Conservation (phyloP, 768 basidiomycete species). For the Tephrocybe sp. region DNA sequence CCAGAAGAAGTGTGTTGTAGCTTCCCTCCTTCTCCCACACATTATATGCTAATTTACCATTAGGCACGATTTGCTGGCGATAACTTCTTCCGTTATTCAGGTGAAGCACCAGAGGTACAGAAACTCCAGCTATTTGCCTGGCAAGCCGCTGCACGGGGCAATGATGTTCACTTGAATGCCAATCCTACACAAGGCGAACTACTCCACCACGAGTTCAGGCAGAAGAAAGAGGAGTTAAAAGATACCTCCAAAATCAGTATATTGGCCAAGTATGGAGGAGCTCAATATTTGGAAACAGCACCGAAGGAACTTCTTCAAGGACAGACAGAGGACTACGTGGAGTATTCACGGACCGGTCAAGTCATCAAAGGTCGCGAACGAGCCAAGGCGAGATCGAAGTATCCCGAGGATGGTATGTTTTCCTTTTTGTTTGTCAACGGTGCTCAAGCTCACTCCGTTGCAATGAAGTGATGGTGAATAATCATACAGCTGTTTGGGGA, state of each 20-base stretch:
- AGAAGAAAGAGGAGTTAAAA: conserved; percentile 91
- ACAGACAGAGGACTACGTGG: conserved; percentile 96
- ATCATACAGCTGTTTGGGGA: conserved; percentile 97
- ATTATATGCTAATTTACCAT: conserved; percentile 2
- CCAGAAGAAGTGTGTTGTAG: conserved; percentile 77
- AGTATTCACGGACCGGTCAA: conserved; percentile 91
- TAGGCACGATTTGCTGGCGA: conserved; percentile 93
- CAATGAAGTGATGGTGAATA: conserved; percentile 77
- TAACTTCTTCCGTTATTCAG: conserved; percentile 90
- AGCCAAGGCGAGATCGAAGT: conserved; percentile 87
- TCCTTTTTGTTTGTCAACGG: conserved; percentile 5
- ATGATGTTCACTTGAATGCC: conserved; percentile 93
- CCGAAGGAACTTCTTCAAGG: conserved; percentile 92
- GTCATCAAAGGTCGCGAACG: conserved; percentile 90
- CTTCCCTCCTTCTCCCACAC: conserved; percentile 2
- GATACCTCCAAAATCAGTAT: conserved; percentile 89
- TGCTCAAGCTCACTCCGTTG: conserved; percentile 8
- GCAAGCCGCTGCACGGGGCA: conserved; percentile 91
- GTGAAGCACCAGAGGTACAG: conserved; percentile 92
- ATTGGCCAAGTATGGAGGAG: conserved; percentile 91
- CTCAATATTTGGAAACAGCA: conserved; percentile 84
- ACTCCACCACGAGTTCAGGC: conserved; percentile 84
- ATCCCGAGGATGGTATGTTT: conserved; percentile 89
- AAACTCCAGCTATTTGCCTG: conserved; percentile 95
- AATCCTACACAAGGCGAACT: conserved; percentile 96